Base-by-base conservation (phyloP, 2,329 filamentous ascomycete species). In the Stromatinia cepivora region DNA sequence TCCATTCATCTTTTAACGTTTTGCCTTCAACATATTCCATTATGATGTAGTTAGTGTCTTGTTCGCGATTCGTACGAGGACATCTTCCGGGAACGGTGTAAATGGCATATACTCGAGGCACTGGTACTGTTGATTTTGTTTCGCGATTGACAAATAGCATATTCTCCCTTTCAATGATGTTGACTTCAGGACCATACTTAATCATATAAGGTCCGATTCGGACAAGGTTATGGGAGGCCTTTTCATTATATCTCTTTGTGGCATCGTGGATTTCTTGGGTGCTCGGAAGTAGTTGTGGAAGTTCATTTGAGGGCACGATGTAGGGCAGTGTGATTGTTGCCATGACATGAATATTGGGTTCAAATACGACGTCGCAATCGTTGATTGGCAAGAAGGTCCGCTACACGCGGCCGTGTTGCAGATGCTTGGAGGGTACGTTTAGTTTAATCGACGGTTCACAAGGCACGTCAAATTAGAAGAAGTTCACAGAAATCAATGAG, bases 61-160 rank as follows among this genome's bases (percentile, higher is more conserved):
- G 71, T 15, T 72, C 66, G 8, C 62, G 17, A 28, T 76, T 69
- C 22, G 70, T 64, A 20, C 9, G 13, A n/a, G 7, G n/a, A 39
- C 17, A 59, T 20, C 45, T 42, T 39, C 17, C 31, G 36, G 22
- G 34, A 39, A 46, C 25, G 25, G 34, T 10, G 67, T 76, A 79
- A 64, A 79, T 71, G 15, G 79, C 78, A 66, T 76, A 80, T 28
- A 80, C 75, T 22, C 69, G 72, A 28, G 78, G 78, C n/a, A 79
- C 73, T 28, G 64, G 70, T 10, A 79, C 66, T 57, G 59, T 73
- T 28, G 76, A 77, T 17, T 69, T 73, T 28, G 76, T 77, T 20
- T 69, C 62, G 54, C 72, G 67, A 42, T 69, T 66, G 34, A 78
- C 74, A 70, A 78, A 79, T 3, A 78, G 69, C 77, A 79, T 79